These are phyloP conservation scores for Zymoseptoria pseudotritici DNA, from an alignment of 2,329 filamentous ascomycete genomes.

Conservation along the genomic window DNA sequence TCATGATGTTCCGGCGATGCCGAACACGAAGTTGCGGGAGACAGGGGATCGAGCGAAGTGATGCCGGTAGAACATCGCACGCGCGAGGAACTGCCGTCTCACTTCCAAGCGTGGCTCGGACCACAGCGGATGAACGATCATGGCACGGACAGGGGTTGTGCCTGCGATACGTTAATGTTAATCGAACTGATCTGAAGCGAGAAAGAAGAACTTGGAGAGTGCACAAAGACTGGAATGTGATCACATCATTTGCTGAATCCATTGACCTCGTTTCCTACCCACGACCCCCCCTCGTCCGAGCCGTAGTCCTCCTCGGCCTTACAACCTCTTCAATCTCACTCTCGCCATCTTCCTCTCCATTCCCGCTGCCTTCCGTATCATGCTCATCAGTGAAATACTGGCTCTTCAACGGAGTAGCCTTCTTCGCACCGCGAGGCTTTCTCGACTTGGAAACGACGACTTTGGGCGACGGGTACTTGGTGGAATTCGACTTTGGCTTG, in stretches of 20 bases:
- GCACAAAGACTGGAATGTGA: not conserved
- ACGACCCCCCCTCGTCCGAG: constrained; percentile 21
- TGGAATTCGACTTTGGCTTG: not conserved
- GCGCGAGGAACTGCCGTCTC: not conserved
- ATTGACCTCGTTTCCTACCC: not conserved
- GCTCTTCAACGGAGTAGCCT: constrained; percentile 23
- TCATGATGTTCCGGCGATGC: not conserved
- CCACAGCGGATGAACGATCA: not conserved
- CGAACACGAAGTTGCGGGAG: not conserved
- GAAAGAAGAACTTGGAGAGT: not conserved
- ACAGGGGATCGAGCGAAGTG: not conserved
- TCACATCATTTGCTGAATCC: not conserved
- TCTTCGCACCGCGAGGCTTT: constrained; percentile 12
- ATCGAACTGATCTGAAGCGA: not conserved
- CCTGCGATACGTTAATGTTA: not conserved
- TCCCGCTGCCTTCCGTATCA: constrained; percentile 3
- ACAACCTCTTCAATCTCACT: constrained; percentile 25
- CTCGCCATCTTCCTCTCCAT: constrained; percentile 11
- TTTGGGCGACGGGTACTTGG: constrained; percentile 14
- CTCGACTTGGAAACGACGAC: constrained; percentile 18
- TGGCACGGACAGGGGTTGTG: not conserved
- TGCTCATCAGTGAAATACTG: constrained; percentile 20
- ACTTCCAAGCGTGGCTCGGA: not conserved
- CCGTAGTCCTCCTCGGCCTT: constrained; percentile 24
- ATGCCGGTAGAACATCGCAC: not conserved